Evolutionary conservation across 2,329 filamentous ascomycete species (phyloP).

Genomic region (Xylariaceae sp.): DNA sequence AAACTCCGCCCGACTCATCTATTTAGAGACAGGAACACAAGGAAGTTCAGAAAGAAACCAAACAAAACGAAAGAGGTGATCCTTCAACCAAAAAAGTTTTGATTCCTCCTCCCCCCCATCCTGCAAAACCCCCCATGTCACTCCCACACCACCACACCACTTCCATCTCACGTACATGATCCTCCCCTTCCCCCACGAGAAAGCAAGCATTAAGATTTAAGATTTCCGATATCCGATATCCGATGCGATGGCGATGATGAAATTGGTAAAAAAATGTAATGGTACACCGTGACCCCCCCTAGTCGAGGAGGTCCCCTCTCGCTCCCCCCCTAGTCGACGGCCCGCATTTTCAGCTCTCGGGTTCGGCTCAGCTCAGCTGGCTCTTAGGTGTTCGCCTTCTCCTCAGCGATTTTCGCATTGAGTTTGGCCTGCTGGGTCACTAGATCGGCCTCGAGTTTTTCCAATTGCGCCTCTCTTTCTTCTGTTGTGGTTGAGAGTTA

Average conservation of each 20-base stretch:
- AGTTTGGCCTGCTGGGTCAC: conserved; percentile 12
- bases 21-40: neutral
- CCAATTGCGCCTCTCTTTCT: conserved; percentile 8
- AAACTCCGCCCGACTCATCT: neutral
- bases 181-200: neutral
- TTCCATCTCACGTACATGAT: no score
- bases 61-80: conserved; percentile 2
- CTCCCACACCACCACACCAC: no score
- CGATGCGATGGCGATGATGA: neutral
- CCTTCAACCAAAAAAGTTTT: conserved; percentile 4
- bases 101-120: neutral
- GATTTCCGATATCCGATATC: neutral
- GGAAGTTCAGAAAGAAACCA: neutral
- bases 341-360: neutral
- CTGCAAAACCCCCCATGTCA: neutral
- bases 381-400: neutral
- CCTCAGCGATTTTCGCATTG: conserved; percentile 3
- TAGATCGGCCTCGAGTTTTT: conserved; percentile 12
- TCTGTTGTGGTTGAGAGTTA: conserved; percentile 1
- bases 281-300: neutral
- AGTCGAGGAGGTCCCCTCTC: neutral
- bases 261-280: neutral
- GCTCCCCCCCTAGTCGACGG: neutral
- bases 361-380: no score
- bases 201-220: neutral